Evolutionary conservation across 1,284 basidiomycete species (phyloP).

Genomic region (Cryptococcus hybrid): DNA sequence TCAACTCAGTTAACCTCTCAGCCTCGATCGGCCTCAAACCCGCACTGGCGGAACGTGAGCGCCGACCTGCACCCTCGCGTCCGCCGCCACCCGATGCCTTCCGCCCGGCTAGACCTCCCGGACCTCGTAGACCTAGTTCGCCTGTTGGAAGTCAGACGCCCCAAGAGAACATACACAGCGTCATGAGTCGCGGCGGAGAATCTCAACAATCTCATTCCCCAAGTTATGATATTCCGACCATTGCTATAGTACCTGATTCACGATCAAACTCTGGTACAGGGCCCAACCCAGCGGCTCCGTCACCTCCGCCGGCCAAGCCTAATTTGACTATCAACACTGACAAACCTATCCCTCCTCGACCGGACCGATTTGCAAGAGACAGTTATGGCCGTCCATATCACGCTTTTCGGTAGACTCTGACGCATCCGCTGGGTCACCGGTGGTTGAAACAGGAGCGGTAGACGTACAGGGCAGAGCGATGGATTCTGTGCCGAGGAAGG

Average conservation of each 20-base stretch:
- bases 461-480: not conserved
- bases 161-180: not conserved
- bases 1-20: slow-evolving; percentile 11
- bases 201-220: slow-evolving; percentile 16
- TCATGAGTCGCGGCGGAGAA: slow-evolving; percentile 11
- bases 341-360: slow-evolving; percentile 26
- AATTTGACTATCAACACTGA: slow-evolving; percentile 14
- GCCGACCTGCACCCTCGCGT: slow-evolving; percentile 18
- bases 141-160: not conserved
- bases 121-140: slow-evolving; percentile 4
- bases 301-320: slow-evolving; percentile 9
- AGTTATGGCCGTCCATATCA: slow-evolving; percentile 32
- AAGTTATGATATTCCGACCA: slow-evolving; percentile 17
- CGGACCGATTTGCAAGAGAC: slow-evolving; percentile 33
- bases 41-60: slow-evolving; percentile 32
- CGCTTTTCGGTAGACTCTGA: slow-evolving; percentile 46
- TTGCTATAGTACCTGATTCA: slow-evolving; percentile 6
- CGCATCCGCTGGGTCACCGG: not conserved
- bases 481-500: slow-evolving; percentile 10
- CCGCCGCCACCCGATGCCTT: slow-evolving; percentile 50
- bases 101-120: slow-evolving; percentile 30
- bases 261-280: not conserved
- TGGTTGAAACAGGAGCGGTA: not conserved
- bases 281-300: slow-evolving; percentile 11
- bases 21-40: slow-evolving; percentile 18